A percentile compares a stretch with the other conserved stretches of the same genome.
phyloP scores from a whole-genome alignment of 1,139 yeast genomes.

The Yamadazyma spencermartinsiae region DNA sequence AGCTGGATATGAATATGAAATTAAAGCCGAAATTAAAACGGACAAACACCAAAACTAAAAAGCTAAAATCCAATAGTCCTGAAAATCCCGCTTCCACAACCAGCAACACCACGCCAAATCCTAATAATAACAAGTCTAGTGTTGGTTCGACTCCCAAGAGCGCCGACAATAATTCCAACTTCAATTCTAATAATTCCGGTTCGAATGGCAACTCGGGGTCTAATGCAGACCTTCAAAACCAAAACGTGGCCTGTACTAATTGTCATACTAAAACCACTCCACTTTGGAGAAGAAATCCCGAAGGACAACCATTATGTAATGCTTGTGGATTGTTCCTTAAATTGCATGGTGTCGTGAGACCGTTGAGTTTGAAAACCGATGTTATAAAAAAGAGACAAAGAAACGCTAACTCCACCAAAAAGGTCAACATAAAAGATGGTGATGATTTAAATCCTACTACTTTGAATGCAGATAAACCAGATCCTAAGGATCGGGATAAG shows the following conservation, averaged over 20 bases:
- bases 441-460: constrained; percentile 41
- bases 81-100: too few species aligned
- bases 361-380: constrained; percentile 56
- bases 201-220: neutral
- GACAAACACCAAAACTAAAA: constrained; percentile 10
- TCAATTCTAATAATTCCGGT: neutral
- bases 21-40: constrained; percentile 15
- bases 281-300: constrained; percentile 57
- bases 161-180: neutral
- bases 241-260: constrained; percentile 37
- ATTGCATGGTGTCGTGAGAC: constrained; percentile 59
- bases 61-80: constrained; percentile 12
- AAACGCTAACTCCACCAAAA: constrained; percentile 13
- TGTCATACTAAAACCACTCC: constrained; percentile 60
- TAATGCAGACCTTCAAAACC: constrained; percentile 9
- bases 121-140: constrained; percentile 1
- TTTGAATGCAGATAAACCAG: constrained; percentile 13
- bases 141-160: neutral
- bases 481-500: constrained; percentile 10
- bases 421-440: constrained; percentile 26
- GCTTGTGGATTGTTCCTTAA: constrained; percentile 62
- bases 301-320: constrained; percentile 58
- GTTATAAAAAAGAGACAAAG: constrained; percentile 53
- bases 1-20: constrained; percentile 11
- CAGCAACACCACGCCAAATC: neutral